These are phyloP conservation scores for Sarcomyxa edulis DNA, from an alignment of 768 basidiomycete genomes.

Conservation along the genomic window DNA sequence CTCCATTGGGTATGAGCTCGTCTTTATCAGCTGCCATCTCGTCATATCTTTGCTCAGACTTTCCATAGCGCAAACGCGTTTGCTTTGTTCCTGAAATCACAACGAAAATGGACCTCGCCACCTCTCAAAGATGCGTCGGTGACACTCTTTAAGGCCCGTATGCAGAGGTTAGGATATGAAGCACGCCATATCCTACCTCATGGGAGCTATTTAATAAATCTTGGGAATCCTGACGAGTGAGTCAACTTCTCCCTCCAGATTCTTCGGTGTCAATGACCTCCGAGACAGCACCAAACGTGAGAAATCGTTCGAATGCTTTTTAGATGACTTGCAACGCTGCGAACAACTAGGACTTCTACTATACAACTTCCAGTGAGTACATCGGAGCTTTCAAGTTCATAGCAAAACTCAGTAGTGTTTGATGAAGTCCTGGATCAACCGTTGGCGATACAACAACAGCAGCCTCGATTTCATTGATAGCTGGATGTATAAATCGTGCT, in stretches of 20 bases:
- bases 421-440: constrained; percentile 74
- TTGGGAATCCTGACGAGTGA: constrained; percentile 74
- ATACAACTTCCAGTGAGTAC: constrained; percentile 82
- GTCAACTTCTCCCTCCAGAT: constrained; percentile 18
- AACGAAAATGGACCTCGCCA: constrained; percentile 74
- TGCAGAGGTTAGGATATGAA: constrained; percentile 59
- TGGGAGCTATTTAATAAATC: constrained; percentile 81
- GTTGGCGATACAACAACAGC: constrained; percentile 61
- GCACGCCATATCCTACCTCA: constrained; percentile 69
- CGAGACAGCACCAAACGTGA: constrained; percentile 51
- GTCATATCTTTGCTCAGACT: background rate
- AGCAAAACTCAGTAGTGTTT: background rate
- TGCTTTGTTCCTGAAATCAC: constrained; percentile 80
- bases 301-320: constrained; percentile 73
- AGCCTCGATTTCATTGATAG: constrained; percentile 59
- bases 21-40: background rate
- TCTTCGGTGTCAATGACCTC: background rate
- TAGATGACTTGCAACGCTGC: constrained; percentile 78
- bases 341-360: constrained; percentile 66
- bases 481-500: constrained; percentile 68
- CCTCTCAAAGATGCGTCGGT: constrained; percentile 50
- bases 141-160: constrained; percentile 50
- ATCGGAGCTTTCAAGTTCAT: background rate
- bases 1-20: constrained; percentile 52
- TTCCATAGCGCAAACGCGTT: constrained; percentile 68